Evolutionary conservation across 192 early-diverging fungal species (phyloP), one percentile per base, ranked within the genome.

Genomic region (Helicostylum pulchrum): DNA sequence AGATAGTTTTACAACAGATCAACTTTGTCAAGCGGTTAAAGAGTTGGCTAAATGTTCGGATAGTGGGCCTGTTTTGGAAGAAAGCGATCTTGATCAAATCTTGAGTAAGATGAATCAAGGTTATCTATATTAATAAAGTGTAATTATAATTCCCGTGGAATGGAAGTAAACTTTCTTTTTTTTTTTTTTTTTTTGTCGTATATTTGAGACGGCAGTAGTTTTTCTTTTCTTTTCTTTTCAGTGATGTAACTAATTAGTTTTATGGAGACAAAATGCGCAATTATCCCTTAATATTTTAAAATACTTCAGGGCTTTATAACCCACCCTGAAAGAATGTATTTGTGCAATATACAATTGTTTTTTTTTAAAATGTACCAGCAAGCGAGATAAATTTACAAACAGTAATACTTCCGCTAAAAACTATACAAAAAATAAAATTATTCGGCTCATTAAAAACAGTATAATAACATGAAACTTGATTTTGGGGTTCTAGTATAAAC

Each of bases 11-110:
- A 26, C 36, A 10, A 31, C 23, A 14, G 68, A 64, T 36, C 46
- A 70, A 43, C 54, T 70, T 15, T 57, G 51, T 7, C 26, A 48
- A 10, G 26, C 44, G 21, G 61, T 70, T 11, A 70, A 70, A n/a
- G 19, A 46, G 4, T n/a, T 54, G 7, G 68, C 53, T 0, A 52
- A 70, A 49, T 64, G 61, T 44, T 34, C 61, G 12, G 61, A 55
- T 44, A 50, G 26, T 64, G 68, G 68, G 2, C 61, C 52, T 19
- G 61, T 63, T 0, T 36, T 62, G 21, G 32, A 48, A 31, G 68
- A 62, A n/a, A 26, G 47, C 10, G 68, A 68, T 44, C 42, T 68
- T 12, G 8, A 62, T 21, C n/a, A 60, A 20, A 53, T 68, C 19
- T 17, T 62, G 21, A 7, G 21, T 15, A 53, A 53, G 14, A 68